Evolutionary conservation across 1,139 yeast species (phyloP), one percentile per base, ranked within the genome.

Genomic region (Pichia sp.): DNA sequence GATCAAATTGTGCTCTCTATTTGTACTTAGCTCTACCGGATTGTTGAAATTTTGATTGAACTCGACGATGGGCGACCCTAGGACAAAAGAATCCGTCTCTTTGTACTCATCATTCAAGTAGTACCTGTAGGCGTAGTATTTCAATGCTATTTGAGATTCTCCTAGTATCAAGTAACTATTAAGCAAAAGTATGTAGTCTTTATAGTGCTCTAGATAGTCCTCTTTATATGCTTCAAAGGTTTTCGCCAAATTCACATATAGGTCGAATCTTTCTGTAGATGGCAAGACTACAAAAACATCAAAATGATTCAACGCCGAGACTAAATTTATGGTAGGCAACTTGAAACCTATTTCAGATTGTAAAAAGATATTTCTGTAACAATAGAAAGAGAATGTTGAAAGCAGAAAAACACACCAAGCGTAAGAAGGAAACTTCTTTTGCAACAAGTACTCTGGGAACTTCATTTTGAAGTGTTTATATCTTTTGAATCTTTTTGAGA

Each of bases 271-370:
- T 42, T 62, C 64, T 46, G 51, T 57, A 50, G 56, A 58, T 51
- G 38, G 49, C 3, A 26, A 34, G 51, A 16, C 54, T 40, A 8
- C 60, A 56, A 49, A 57, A 34, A n/a, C 32, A 1, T 60, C 61
- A 15, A 57, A 60, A 46, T 58, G 56, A 30, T 63, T 64, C 31
- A 65, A 54, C 5, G 62, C 60, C 15, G 58, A 57, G 15, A 64
- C 63, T 23, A 64, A 53, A 44, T 63, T 62, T 42, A 62, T 49
- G 3, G 59, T 51, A 5, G 68, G 68, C 4, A 65, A 51, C 15
- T 52, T 57, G 45, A 57, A 54, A 8, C 59, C 54, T n/a, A 64
- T 53, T 2, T 58, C 53, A 1, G 65, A 58, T 43, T 64, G 67
- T 38, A 58, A 63, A 46, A 56, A 56, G 13, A 63, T 62, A 49